Evolutionary conservation across 495 filamentous ascomycete genomes (phyloP).

Genomic region (Penicillium cosmopolitanum): DNA sequence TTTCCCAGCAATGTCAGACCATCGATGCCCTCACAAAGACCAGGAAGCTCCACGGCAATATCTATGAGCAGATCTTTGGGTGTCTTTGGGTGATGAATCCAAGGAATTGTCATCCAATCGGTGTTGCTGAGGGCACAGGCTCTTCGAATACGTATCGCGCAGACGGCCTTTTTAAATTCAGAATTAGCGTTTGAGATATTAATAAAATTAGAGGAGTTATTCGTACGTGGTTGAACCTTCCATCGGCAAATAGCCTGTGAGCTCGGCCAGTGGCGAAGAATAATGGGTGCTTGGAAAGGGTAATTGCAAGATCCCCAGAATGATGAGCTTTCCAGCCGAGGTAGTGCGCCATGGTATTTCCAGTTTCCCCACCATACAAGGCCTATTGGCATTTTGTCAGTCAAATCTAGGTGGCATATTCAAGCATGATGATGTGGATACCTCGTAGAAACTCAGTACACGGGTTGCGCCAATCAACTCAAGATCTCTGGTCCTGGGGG

Average conservation of each 20-base stretch:
- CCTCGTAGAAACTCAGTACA: constrained; percentile 17
- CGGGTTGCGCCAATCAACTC: constrained; percentile 11
- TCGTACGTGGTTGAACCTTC: constrained; percentile 6
- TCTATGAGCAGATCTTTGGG: constrained; percentile 15
- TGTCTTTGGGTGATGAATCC: constrained; percentile 9
- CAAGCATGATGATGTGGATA: background rate
- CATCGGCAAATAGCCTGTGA: constrained; percentile 17
- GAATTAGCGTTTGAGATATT: too few species aligned
- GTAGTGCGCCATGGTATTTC: background rate
- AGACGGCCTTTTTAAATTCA: background rate
- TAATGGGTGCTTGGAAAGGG: constrained; percentile 7
- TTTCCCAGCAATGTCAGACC: background rate
- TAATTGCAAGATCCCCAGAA: constrained; percentile 14
- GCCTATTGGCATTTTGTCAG: constrained; percentile 8
- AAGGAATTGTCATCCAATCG: constrained; percentile 8
- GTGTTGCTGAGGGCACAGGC: background rate
- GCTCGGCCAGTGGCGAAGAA: constrained; percentile 10
- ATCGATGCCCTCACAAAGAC: constrained; percentile 12
- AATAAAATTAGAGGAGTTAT: background rate
- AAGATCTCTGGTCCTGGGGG: background rate
- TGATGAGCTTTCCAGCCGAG: constrained; percentile 11
- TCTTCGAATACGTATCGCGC: constrained; percentile 3
- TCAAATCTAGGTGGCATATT: background rate
- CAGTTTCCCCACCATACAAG: constrained; percentile 12
- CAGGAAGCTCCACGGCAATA: constrained; percentile 9